Evolutionary conservation across 257 asterid species (phyloP).

Genomic region (Solanum ahanhuiri): DNA sequence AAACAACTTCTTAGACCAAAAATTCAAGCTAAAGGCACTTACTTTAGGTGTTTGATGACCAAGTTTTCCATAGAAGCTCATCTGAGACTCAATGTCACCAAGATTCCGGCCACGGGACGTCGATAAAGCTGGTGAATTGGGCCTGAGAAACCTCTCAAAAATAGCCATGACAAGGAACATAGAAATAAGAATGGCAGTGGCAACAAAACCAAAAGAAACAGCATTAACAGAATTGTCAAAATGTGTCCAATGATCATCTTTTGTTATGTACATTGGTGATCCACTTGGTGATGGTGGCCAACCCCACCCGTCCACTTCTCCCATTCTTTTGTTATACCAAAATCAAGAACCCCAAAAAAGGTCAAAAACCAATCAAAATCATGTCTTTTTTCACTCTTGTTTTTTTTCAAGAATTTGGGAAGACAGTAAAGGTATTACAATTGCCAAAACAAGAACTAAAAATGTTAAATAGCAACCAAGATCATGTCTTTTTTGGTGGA

Average conservation of each 20-base stretch:
- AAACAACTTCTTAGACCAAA: not conserved
- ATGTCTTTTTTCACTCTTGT: not conserved
- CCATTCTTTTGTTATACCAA: slow-evolving; percentile 21
- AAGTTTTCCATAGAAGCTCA: slow-evolving; percentile 37
- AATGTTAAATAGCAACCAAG: not conserved
- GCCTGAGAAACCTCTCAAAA: slow-evolving; percentile 67
- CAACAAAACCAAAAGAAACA: slow-evolving; percentile 87
- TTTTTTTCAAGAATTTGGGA: not conserved
- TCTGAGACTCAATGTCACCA: slow-evolving; percentile 50
- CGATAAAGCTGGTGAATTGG: slow-evolving; percentile 38
- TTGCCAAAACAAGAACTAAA: not conserved
- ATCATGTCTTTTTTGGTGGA: not conserved
- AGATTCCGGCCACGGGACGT: slow-evolving; percentile 24
- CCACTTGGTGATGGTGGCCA: slow-evolving; percentile 49
- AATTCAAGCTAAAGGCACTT: slow-evolving; percentile 13
- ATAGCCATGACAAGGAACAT: slow-evolving; percentile 95
- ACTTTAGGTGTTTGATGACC: slow-evolving; percentile 61
- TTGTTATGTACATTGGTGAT: slow-evolving; percentile 47
- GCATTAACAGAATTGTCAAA: slow-evolving; percentile 85
- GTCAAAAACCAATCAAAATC: not conserved
- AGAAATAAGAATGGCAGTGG: slow-evolving; percentile 84
- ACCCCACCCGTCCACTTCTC: slow-evolving; percentile 51
- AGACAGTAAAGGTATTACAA: not conserved
- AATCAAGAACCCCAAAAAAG: not conserved
- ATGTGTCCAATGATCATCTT: slow-evolving; percentile 77